phyloP scores from a whole-genome alignment of 345 rosid genomes.

The Eucalyptus victrix region DNA sequence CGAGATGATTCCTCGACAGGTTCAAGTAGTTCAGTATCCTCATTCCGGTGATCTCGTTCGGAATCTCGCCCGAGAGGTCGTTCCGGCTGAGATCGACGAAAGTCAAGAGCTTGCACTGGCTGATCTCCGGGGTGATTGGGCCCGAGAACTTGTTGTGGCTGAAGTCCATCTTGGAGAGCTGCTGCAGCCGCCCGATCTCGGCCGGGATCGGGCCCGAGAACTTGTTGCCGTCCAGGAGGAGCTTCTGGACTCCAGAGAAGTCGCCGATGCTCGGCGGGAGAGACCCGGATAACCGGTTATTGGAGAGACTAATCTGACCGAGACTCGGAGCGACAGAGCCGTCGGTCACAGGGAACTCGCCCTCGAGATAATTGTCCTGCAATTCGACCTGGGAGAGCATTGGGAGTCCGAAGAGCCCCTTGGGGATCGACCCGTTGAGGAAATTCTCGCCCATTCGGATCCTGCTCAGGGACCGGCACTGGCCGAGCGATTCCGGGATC shows the following conservation, averaged over 20 bases:
- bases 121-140: constrained; percentile 22
- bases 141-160: constrained; percentile 38
- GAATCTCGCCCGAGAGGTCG: constrained; percentile 27
- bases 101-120: constrained; percentile 40
- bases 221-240: constrained; percentile 36
- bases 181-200: constrained; percentile 31
- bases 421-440: constrained; percentile 35
- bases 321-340: constrained; percentile 7
- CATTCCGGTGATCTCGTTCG: constrained; percentile 32
- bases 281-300: constrained; percentile 25
- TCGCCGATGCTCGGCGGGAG: constrained; percentile 30
- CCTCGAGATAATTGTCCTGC: constrained; percentile 25
- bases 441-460: constrained; percentile 42
- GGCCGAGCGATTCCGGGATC: constrained; percentile 26
- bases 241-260: constrained; percentile 38
- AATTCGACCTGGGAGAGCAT: constrained; percentile 33
- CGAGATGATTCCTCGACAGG: constrained; percentile 32
- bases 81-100: constrained; percentile 40
- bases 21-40: constrained; percentile 40
- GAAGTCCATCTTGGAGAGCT: constrained; percentile 41
- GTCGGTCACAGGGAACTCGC: constrained; percentile 24
- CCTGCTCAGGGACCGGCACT: constrained; percentile 24
- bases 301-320: constrained; percentile 37
- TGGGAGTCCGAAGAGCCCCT: constrained; percentile 32
- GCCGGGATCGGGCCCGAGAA: constrained; percentile 33